Evolutionary conservation across 2,329 filamentous ascomycete species (phyloP), one percentile per base, ranked within the genome.

Genomic region (Rutstroemia sp.): DNA sequence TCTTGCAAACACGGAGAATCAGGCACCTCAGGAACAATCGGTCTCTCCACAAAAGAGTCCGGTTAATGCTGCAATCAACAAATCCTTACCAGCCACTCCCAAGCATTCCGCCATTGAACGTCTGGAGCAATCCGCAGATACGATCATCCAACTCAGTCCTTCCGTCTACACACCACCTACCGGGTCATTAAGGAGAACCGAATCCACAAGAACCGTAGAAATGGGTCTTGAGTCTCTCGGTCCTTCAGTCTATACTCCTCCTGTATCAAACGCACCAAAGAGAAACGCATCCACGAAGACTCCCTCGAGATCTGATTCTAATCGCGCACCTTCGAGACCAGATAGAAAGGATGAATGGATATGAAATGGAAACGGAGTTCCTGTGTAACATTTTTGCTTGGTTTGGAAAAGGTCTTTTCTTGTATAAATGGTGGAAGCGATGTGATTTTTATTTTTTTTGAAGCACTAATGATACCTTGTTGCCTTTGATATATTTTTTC

Each of bases 91-190:
- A 8, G 58, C 58, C 10, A 61, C 60, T 16, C 51, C 51, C 5
- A 49, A 39, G 12, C 45, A 48, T 16, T 9, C 34, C 16, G 51
- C 69, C 3, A 66, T 69, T 12, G 63, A 72, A 30, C 68, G 50
- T 5, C 23, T 55, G 23, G 56, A 70, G 21, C 76, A 73, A 1
- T 21, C 39, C 1, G 25, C 51, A 34, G 57, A n/a, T 42, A 5
- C 59, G 44, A 58, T 54, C 2, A 61, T 57, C 4, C 60, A 64
- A 30, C 70, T 83, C 2, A 80, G 74, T 57, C 76, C 81, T 2
- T 72, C 74, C 1, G 77, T 82, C 4, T 83, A 83, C 65, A 58
- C 61, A 19, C 64, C 64, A 16, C 56, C 53, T n/a, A 19, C 14
- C 17, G 21, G 21, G 12, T 34, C 17, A 1, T 17, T n/a, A 2